Evolutionary conservation across 192 early-diverging fungal genomes (phyloP).

Genomic region (Coemansia sp.): DNA sequence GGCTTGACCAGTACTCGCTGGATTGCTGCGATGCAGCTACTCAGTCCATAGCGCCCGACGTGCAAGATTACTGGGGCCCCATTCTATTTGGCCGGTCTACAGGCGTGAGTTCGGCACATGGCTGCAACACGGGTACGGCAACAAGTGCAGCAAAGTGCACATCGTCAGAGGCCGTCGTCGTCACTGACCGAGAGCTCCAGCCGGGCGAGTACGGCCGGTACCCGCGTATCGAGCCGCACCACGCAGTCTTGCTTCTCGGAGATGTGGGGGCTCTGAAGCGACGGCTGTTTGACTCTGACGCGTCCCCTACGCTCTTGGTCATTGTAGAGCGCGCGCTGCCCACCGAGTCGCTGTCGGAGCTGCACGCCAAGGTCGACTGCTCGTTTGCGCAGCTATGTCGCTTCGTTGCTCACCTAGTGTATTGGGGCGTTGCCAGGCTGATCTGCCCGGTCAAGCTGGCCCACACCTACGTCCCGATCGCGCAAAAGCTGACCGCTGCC

Average conservation of each 20-base stretch:
- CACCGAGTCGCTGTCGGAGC: constrained; percentile 62
- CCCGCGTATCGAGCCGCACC: constrained; percentile 82
- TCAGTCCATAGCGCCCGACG: constrained; percentile 24
- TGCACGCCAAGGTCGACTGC: constrained; percentile 83
- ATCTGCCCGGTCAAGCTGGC: constrained; percentile 76
- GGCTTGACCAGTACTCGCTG: not conserved
- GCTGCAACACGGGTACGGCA: constrained; percentile 22
- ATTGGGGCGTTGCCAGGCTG: constrained; percentile 90
- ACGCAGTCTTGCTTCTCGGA: constrained; percentile 75
- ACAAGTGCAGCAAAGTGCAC: constrained; percentile 22
- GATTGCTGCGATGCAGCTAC: constrained; percentile 2
- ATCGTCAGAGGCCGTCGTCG: constrained; percentile 20
- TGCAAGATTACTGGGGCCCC: constrained; percentile 40
- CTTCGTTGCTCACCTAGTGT: constrained; percentile 87
- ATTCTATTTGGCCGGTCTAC: constrained; percentile 11
- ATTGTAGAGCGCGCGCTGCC: constrained; percentile 58
- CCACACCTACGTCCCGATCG: constrained; percentile 70
- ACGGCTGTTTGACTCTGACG: constrained; percentile 80
- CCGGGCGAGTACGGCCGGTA: constrained; percentile 48
- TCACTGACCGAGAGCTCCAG: constrained; percentile 62
- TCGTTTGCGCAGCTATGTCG: constrained; percentile 93
- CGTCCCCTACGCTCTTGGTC: constrained; percentile 79
- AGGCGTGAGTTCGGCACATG: not conserved
- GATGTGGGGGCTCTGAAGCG: constrained; percentile 78
- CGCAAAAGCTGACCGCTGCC: not conserved